Evolutionary conservation across 768 basidiomycete genomes (phyloP).

Genomic region (Hypholoma fasciculare): DNA sequence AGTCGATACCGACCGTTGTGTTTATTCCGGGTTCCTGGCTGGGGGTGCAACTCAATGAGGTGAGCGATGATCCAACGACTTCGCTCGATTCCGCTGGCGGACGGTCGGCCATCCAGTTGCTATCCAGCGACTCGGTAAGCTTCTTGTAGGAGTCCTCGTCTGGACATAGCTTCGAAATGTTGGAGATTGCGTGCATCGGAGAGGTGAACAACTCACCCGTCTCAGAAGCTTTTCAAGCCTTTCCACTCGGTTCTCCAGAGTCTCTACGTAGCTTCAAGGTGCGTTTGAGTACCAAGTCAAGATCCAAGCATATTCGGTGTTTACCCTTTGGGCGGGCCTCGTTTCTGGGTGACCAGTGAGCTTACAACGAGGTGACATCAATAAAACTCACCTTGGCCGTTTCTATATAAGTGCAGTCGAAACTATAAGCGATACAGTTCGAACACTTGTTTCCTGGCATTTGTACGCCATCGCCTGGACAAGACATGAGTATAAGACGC

Average conservation of each 20-base stretch:
- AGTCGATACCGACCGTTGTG: constrained; percentile 16
- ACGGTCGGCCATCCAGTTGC: constrained; percentile 17
- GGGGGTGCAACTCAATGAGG: neutral
- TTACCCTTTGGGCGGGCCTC: constrained; percentile 65
- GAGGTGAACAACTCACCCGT: constrained; percentile 26
- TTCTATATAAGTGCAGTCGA: constrained; percentile 70
- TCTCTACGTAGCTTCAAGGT: constrained; percentile 54
- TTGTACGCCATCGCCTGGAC: constrained; percentile 67
- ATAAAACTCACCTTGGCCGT: constrained; percentile 55
- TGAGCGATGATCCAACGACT: constrained; percentile 11
- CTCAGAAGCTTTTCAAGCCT: constrained; percentile 62
- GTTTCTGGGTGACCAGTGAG: constrained; percentile 34
- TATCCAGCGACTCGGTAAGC: constrained; percentile 38
- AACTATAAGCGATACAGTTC: constrained; percentile 64
- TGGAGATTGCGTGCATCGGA: neutral
- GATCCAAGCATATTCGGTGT: constrained; percentile 5
- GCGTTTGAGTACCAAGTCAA: neutral
- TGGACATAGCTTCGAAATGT: constrained; percentile 56
- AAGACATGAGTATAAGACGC: neutral
- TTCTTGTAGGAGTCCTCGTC: constrained; percentile 63
- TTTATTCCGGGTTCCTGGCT: neutral
- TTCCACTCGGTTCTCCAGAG: constrained; percentile 56
- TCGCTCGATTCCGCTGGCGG: constrained; percentile 21
- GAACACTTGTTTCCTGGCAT: constrained; percentile 68
- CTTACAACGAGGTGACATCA: constrained; percentile 14